A percentile compares a stretch with the other conserved stretches of the same genome.
Conservation (phyloP, 2,329 filamentous ascomycete species). For the Fonsecaea multimorphosa region DNA sequence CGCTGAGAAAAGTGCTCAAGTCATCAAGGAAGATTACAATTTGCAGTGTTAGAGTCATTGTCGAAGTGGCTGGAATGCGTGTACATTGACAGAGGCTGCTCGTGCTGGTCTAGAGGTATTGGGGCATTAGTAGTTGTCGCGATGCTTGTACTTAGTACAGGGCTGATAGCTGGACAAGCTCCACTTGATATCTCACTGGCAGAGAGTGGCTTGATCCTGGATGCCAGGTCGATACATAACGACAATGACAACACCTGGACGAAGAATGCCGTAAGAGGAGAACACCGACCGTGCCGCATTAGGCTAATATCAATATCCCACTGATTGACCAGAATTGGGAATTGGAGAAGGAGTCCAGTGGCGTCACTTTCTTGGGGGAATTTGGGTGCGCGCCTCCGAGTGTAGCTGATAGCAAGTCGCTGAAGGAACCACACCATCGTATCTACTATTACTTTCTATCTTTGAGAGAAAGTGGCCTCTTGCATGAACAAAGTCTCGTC, state of each 20-base stretch:
- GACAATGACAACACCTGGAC: background rate
- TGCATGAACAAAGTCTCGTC: background rate
- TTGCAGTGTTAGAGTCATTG: constrained; percentile 1
- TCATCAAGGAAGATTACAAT: constrained; percentile 43
- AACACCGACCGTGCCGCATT: background rate
- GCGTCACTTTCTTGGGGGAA: background rate
- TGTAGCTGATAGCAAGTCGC: background rate
- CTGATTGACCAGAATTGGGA: background rate
- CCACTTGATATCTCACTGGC: too few species aligned
- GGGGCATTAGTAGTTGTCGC: background rate
- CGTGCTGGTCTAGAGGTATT: background rate
- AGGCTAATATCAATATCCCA: too few species aligned
- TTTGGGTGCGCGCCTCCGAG: background rate
- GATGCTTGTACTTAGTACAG: background rate
- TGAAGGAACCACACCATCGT: background rate
- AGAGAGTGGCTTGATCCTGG: background rate
- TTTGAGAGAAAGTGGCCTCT: background rate
- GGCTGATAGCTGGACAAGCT: background rate
- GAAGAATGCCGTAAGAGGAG: background rate
- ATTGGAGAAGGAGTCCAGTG: background rate
- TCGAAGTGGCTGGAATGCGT: background rate
- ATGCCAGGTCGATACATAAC: background rate
- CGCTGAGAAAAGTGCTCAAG: constrained; percentile 44
- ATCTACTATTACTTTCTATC: background rate
- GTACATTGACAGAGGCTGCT: background rate